phyloP scores from a whole-genome alignment of 2,329 filamentous ascomycete genomes.

The Ceratocystis cubensis region DNA sequence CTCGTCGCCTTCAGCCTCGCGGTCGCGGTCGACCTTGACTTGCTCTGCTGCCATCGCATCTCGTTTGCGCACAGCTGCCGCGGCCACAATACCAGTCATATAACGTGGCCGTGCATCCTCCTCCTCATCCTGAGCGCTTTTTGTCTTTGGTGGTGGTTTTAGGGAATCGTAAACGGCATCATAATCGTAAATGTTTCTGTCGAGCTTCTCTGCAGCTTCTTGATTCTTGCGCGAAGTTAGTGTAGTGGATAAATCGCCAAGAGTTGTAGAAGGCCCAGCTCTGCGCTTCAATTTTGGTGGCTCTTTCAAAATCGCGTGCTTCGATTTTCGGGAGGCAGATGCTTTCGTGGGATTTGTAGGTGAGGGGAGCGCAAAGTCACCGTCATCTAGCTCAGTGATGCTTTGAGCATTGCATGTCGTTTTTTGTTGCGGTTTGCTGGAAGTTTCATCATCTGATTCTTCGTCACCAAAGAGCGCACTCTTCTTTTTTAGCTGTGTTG shows the following conservation, averaged over 20 bases:
- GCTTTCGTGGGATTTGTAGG: conserved; percentile 19
- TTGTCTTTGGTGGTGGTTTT: conserved; percentile 51
- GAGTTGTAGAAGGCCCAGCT: conserved; percentile 34
- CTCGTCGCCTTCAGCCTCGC: conserved; percentile 68
- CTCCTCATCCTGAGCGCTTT: conserved; percentile 40
- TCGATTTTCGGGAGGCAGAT: conserved; percentile 26
- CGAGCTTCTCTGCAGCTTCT: conserved; percentile 51
- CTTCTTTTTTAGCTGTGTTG: conserved; percentile 38
- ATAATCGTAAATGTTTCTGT: conserved; percentile 73
- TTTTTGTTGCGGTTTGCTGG: conserved; percentile 31
- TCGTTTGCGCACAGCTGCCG: conserved; percentile 63
- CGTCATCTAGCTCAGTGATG: conserved; percentile 47
- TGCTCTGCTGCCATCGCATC: conserved; percentile 69
- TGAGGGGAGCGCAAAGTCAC: conserved; percentile 16
- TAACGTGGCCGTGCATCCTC: conserved; percentile 59
- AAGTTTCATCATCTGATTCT: conserved; percentile 41
- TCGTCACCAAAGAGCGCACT: conserved; percentile 48
- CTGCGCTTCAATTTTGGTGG: conserved; percentile 27
- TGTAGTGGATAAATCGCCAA: conserved; percentile 54
- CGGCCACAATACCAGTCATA: conserved; percentile 60
- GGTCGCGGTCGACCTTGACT: conserved; percentile 64
- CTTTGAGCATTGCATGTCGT: conserved; percentile 36
- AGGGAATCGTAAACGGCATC: conserved; percentile 70
- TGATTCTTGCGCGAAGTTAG: conserved; percentile 51
- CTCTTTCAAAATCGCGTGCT: not conserved